Evolutionary conservation across 257 asterid species (phyloP).

Genomic region (Penstemon eatonii): DNA sequence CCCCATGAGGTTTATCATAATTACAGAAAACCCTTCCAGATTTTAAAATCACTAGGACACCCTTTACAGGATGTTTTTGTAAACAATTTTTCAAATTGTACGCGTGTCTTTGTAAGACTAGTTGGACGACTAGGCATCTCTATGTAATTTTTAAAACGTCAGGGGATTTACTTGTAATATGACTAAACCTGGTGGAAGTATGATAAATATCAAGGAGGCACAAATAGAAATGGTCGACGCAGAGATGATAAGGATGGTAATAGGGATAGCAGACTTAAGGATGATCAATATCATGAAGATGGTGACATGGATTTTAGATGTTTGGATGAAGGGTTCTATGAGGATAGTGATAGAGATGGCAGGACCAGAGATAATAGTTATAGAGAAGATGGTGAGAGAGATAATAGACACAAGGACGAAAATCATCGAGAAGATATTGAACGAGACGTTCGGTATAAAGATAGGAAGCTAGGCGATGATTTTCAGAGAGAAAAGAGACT

Average conservation of each 20-base stretch:
- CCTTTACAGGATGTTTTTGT: too few species aligned
- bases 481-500: conserved; percentile 68
- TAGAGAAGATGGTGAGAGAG: conserved; percentile 45
- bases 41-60: too few species aligned
- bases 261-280: conserved; percentile 55
- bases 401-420: conserved; percentile 55
- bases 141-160: too few species aligned
- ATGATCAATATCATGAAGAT: conserved; percentile 65
- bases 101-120: too few species aligned
- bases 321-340: conserved; percentile 54
- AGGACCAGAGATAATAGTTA: conserved; percentile 45
- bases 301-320: conserved; percentile 52
- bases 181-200: conserved; percentile 62
- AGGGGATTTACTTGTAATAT: too few species aligned
- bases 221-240: conserved; percentile 44
- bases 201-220: conserved; percentile 55
- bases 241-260: conserved; percentile 66
- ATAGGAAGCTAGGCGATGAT: conserved; percentile 62
- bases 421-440: conserved; percentile 66
- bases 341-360: conserved; percentile 53
- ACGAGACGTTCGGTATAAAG: conserved; percentile 51
- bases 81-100: too few species aligned
- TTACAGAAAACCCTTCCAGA: too few species aligned
- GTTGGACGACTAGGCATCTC: too few species aligned
- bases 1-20: too few species aligned